Evolutionary conservation across 148 eudicot species (phyloP).

Genomic region (Chenopodium berlandieri): DNA sequence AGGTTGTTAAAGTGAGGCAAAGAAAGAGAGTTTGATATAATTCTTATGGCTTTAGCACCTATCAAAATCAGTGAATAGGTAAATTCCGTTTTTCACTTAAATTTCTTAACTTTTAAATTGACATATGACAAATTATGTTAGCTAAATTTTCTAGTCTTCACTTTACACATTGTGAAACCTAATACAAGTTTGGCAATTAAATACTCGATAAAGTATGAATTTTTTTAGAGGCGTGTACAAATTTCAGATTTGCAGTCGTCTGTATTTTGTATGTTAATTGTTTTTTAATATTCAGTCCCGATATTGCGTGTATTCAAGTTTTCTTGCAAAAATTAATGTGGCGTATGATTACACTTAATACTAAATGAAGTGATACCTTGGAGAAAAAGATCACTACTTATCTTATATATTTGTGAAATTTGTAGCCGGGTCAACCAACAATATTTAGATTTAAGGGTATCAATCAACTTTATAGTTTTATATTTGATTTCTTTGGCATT

Average conservation of each 20-base stretch:
- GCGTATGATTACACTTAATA: background rate
- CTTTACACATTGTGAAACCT: background rate
- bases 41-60: no score
- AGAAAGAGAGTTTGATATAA: no score
- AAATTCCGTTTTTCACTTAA: no score
- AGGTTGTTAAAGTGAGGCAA: no score
- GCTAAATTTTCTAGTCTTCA: no score
- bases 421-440: background rate
- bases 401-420: background rate
- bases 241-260: background rate
- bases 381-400: background rate
- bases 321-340: background rate
- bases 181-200: background rate
- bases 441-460: background rate
- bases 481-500: background rate
- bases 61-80: no score
- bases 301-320: background rate
- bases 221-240: background rate
- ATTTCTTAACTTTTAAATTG: no score
- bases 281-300: background rate
- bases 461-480: background rate
- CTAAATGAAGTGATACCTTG: background rate
- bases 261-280: background rate
- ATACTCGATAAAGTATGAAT: no score
- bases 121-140: no score